Percentiles rank a stretch among this genome's conserved stretches.
These are phyloP conservation scores for Daldinia loculata DNA, from an alignment of 495 filamentous ascomycete genomes.

Conservation along the genomic window DNA sequence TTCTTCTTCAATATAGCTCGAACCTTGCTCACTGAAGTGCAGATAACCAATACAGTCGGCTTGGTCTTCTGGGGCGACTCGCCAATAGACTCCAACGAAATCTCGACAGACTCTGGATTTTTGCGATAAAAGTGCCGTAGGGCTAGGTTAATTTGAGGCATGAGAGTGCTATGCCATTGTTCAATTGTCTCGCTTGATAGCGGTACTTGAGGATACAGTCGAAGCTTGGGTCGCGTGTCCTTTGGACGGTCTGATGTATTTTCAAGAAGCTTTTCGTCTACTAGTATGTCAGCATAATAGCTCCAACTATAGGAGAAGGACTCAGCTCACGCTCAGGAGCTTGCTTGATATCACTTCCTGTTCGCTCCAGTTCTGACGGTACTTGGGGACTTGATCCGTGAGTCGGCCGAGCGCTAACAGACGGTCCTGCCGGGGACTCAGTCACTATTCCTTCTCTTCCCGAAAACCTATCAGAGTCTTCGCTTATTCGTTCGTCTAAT, in stretches of 20 bases:
- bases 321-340: conserved; percentile 15
- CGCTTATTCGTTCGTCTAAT: conserved; percentile 55
- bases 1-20: conserved; percentile 75
- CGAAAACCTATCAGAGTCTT: conserved; percentile 45
- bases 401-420: not conserved
- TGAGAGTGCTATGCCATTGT: conserved; percentile 74
- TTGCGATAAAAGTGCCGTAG: conserved; percentile 69
- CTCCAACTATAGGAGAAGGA: conserved; percentile 6
- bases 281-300: conserved; percentile 29
- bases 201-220: conserved; percentile 60
- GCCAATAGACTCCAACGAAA: conserved; percentile 77
- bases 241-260: conserved; percentile 14
- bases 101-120: conserved; percentile 75
- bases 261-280: conserved; percentile 8
- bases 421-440: conserved; percentile 29
- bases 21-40: conserved; percentile 75
- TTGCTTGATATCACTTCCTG: conserved; percentile 30
- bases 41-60: conserved; percentile 80
- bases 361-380: not conserved
- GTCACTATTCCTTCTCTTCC: conserved; percentile 5
- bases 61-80: conserved; percentile 69
- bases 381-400: conserved; percentile 1
- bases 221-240: conserved; percentile 50
- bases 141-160: conserved; percentile 72
- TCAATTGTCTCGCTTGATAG: conserved; percentile 69